Percentiles rank a stretch among this genome's conserved stretches.
These are phyloP conservation scores for Abelmoschus esculentus DNA, from an alignment of 345 rosid species.

Conservation along the genomic window DNA sequence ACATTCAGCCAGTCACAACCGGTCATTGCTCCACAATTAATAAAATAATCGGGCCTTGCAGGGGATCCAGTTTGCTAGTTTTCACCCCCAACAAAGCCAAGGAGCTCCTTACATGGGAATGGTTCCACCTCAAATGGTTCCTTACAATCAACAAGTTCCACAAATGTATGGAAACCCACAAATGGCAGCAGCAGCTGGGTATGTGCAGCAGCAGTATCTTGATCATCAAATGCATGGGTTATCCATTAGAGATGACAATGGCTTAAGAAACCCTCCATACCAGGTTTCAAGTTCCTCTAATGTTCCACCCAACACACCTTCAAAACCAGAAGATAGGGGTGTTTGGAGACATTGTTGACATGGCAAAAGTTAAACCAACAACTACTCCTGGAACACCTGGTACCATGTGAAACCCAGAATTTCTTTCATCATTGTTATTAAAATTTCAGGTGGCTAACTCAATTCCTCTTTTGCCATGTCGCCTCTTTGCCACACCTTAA, in stretches of 20 bases:
- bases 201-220: slow-evolving; percentile 61
- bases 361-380: slow-evolving; percentile 69
- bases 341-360: slow-evolving; percentile 92
- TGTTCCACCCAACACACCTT: slow-evolving; percentile 45
- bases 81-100: slow-evolving; percentile 41
- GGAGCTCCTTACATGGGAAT: slow-evolving; percentile 59
- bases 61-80: slow-evolving; percentile 34
- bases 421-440: background rate
- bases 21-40: slow-evolving; percentile 23
- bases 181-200: slow-evolving; percentile 56
- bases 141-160: slow-evolving; percentile 52
- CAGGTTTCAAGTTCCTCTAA: slow-evolving; percentile 53
- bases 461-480: too few species aligned
- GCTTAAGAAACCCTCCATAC: slow-evolving; percentile 33
- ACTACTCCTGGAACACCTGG: slow-evolving; percentile 60
- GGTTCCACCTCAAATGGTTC: slow-evolving; percentile 38
- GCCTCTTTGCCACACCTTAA: background rate
- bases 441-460: too few species aligned
- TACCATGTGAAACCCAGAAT: slow-evolving; percentile 48
- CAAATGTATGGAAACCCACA: slow-evolving; percentile 56
- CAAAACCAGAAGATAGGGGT: slow-evolving; percentile 74
- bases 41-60: slow-evolving; percentile 19
- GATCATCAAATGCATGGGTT: slow-evolving; percentile 72
- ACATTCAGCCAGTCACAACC: slow-evolving; percentile 28
- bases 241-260: slow-evolving; percentile 49